A percentile compares a stretch with the other conserved stretches of the same genome.
These are phyloP conservation scores for Tetrahymena thermophila DNA, from an alignment of 73 alveolate genomes.

Conservation along the genomic window DNA sequence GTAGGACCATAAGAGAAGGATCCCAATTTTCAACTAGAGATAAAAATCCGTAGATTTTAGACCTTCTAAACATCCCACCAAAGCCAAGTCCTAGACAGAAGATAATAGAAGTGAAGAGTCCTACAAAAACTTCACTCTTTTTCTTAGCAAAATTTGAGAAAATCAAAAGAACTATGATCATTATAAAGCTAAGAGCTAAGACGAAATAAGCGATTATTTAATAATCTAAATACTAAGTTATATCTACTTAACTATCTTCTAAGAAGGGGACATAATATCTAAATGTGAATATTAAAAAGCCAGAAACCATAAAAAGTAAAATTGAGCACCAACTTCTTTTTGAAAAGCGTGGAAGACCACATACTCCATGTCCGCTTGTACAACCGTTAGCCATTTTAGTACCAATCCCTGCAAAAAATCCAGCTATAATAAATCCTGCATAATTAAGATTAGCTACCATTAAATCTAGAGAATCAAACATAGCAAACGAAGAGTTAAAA, in stretches of 20 bases:
- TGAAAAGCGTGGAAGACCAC: conserved; percentile 90
- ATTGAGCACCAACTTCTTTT: conserved; percentile 65
- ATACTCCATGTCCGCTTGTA: conserved; percentile 95
- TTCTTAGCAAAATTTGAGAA: neutral
- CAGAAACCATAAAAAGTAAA: conserved; percentile 44
- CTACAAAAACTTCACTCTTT: neutral
- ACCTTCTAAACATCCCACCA: conserved; percentile 68
- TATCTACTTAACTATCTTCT: neutral
- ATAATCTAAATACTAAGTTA: neutral
- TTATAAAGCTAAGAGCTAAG: neutral
- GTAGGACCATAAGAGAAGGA: conserved; percentile 54
- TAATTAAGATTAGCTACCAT: conserved; percentile 2
- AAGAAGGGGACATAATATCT: conserved; percentile 5
- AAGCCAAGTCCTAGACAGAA: conserved; percentile 56
- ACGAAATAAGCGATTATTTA: neutral
- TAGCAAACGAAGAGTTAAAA: neutral
- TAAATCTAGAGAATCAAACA: conserved; percentile 10
- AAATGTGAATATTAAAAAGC: conserved; percentile 28
- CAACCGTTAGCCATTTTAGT: conserved; percentile 86
- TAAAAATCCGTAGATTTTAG: conserved; percentile 52
- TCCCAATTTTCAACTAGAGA: conserved; percentile 54
- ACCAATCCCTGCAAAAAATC: conserved; percentile 75
- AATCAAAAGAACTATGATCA: neutral
- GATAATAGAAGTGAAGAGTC: conserved; percentile 26
- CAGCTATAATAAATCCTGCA: conserved; percentile 63